A percentile compares a stretch with the other conserved stretches of the same genome.
Conservation (phyloP, 1,284 basidiomycete genomes). For the Rhodotorula sp. region DNA sequence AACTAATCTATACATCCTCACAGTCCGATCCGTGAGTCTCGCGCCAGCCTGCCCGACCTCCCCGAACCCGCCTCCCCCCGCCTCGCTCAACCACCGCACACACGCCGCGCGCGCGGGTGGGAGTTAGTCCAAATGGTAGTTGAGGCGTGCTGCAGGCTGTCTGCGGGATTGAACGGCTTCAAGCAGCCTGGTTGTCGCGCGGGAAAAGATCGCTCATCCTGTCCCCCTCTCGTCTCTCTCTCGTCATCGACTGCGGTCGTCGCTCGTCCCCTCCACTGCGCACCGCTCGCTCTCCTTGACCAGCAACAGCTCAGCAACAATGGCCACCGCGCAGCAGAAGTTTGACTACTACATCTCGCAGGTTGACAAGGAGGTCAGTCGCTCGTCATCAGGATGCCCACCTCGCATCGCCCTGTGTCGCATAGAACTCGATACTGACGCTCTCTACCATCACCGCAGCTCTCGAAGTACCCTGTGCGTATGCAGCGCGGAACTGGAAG, state of each 20-base stretch:
- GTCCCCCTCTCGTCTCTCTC: neutral
- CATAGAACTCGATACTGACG: neutral
- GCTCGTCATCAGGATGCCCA: neutral
- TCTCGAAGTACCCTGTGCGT: slow-evolving; percentile 77
- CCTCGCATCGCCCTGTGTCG: neutral
- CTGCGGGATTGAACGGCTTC: too few species aligned
- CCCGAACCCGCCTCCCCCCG: neutral
- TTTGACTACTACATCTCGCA: slow-evolving; percentile 45
- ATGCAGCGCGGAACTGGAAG: too few species aligned
- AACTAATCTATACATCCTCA: neutral
- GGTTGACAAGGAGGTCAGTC: slow-evolving; percentile 44
- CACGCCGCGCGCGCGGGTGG: neutral
- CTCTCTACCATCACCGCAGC: slow-evolving; percentile 52
- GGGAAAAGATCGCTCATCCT: slow-evolving; percentile 7
- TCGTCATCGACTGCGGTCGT: neutral
- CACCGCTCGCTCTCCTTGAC: neutral
- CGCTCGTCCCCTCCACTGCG: neutral
- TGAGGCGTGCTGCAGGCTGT: too few species aligned
- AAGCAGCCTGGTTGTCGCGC: neutral
- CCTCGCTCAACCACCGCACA: neutral
- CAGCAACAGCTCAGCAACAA: neutral
- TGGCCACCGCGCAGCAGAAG: slow-evolving; percentile 43
- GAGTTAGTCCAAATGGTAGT: too few species aligned
- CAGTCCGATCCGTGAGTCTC: slow-evolving; percentile 1
- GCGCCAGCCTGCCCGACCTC: neutral